Base-by-base conservation (phyloP, 192 early-diverging fungal genomes). In the Paraglomus occultum region DNA sequence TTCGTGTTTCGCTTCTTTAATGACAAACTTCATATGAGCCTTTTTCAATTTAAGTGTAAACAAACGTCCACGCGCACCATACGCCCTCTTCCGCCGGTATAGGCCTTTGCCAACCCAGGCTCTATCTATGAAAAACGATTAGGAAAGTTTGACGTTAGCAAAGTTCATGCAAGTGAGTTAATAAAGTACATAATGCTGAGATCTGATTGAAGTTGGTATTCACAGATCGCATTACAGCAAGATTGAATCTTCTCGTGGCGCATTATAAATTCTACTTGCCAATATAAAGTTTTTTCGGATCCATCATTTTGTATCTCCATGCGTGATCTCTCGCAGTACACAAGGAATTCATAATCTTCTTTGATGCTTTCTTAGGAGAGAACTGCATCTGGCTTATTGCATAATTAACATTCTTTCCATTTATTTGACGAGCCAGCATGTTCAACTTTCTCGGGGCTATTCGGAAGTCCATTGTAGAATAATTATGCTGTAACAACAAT, bases 71-170 rank as follows among this genome's bases (percentile, higher is more conserved):
- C 93, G 76, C 1, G 88, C 94, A 71, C 92, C 89, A 57, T 83
- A 82, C 70, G 90, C 87, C 39, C 93, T 63, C n/a, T 92, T 81
- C 71, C 89, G 90, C 7, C 85, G 71, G 71, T 85, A 94, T 40
- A 74, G 60, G 5, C 93, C 94, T 76, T 95, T 95, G 5, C 96
- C 96, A 20, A 95, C 92, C 79, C 91, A 92, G 4, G 90, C 90
- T 73, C 89, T 84, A 63, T 88, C 85, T 82, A 75, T 69, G 31
- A 10, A 48, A 9, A 12, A 48, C 3, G 23, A 63, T 60, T n/a
- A 22, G 9, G 64, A 59, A 67, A 14, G 31, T 43, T 22, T 6
- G 39, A 45, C 31, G 58, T n/a, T 20, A 48, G 15, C 6, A 22
- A 4, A 51, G 8, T 18, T 61, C 50, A 70, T 4, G 47, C 39